phyloP scores from a whole-genome alignment of 2,329 filamentous ascomycete genomes.

The Fusarium hainanense region DNA sequence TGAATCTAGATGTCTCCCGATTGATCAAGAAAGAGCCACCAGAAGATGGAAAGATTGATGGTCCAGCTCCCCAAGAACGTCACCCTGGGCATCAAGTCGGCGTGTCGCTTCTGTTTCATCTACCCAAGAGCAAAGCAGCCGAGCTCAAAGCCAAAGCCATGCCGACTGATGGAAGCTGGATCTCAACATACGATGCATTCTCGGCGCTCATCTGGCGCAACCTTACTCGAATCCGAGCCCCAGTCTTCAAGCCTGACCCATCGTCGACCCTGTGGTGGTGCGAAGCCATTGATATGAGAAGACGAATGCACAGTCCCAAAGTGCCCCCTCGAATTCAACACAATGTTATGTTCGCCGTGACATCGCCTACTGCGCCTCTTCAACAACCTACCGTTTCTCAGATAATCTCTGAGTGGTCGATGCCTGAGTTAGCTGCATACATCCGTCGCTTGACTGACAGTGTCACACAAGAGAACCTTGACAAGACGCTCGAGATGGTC shows the following conservation, averaged over 20 bases:
- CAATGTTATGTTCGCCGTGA: conserved; percentile 49
- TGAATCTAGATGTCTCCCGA: conserved; percentile 50
- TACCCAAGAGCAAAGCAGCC: conserved; percentile 56
- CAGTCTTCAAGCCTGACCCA: conserved; percentile 49
- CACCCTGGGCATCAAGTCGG: conserved; percentile 46
- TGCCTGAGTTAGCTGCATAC: conserved; percentile 51
- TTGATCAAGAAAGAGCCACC: conserved; percentile 47
- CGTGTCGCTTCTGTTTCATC: conserved; percentile 54
- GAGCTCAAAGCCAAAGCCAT: conserved; percentile 53
- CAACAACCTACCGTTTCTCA: conserved; percentile 48
- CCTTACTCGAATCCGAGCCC: conserved; percentile 50
- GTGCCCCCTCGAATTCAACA: conserved; percentile 51
- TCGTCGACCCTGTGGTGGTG: conserved; percentile 47
- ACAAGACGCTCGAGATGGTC: conserved; percentile 45
- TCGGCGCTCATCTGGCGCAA: conserved; percentile 56
- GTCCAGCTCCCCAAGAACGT: conserved; percentile 42
- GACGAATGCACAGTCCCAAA: conserved; percentile 49
- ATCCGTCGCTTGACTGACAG: conserved; percentile 53
- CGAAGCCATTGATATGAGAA: conserved; percentile 54
- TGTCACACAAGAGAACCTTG: conserved; percentile 48
- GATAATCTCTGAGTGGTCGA: conserved; percentile 51
- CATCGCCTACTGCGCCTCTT: conserved; percentile 43
- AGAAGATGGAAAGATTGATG: conserved; percentile 48
- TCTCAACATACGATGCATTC: conserved; percentile 60
- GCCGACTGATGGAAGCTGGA: conserved; percentile 52